These are phyloP conservation scores for Boletus vermiculosoides DNA, from an alignment of 768 basidiomycete species.

Conservation along the genomic window DNA sequence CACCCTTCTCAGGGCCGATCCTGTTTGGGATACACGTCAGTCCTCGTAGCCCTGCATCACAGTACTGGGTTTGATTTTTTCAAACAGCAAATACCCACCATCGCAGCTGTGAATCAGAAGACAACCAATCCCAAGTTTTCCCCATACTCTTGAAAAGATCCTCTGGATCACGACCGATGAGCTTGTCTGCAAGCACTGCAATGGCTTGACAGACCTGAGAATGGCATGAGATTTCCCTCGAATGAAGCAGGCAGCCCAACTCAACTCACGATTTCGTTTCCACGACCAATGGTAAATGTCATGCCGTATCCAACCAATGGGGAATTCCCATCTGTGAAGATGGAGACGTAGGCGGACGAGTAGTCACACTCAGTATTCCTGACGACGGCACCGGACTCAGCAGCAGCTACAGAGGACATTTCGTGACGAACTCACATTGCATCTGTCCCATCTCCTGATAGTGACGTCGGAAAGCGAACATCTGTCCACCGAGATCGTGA, in stretches of 20 bases:
- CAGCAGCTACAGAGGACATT: not conserved
- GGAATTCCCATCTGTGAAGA: slow-evolving; percentile 62
- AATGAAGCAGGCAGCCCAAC: slow-evolving; percentile 4
- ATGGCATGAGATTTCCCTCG: slow-evolving; percentile 1
- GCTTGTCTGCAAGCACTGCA: slow-evolving; percentile 71
- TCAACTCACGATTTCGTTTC: slow-evolving; percentile 80
- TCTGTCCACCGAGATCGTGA: slow-evolving; percentile 43
- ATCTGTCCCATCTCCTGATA: slow-evolving; percentile 91
- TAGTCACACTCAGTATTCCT: slow-evolving; percentile 98
- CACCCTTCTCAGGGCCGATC: slow-evolving; percentile 95
- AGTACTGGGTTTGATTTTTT: not conserved
- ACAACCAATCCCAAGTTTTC: slow-evolving; percentile 82
- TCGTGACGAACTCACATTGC: slow-evolving; percentile 61
- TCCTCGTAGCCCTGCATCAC: not conserved
- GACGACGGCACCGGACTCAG: not conserved
- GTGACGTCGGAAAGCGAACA: slow-evolving; percentile 88
- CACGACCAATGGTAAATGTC: slow-evolving; percentile 94
- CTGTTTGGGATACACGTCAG: slow-evolving; percentile 35
- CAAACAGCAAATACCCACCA: slow-evolving; percentile 49
- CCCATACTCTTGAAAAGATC: slow-evolving; percentile 89
- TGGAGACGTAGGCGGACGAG: slow-evolving; percentile 85
- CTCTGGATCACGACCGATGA: slow-evolving; percentile 80
- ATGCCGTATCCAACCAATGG: slow-evolving; percentile 85
- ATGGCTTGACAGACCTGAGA: slow-evolving; percentile 79
- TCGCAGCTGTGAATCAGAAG: slow-evolving; percentile 85